Conservation (phyloP, 257 asterid genomes). For the Scutellaria barbata region DNA sequence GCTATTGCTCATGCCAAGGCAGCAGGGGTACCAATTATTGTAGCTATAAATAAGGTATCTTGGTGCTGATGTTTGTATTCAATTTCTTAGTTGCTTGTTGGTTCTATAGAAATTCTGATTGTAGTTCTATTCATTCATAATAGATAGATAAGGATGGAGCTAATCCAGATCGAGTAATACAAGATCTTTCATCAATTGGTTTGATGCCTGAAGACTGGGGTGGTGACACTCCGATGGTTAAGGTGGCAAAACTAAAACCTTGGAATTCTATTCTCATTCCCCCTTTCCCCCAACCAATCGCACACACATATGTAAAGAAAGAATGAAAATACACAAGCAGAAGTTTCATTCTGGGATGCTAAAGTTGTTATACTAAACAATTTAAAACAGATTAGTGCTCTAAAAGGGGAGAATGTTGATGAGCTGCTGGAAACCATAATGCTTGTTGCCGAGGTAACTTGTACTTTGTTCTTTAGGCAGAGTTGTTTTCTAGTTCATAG, state of each 20-base stretch:
- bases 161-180: conserved; percentile 87
- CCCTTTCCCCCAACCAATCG: background rate
- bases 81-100: conserved; percentile 25
- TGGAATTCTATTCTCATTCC: conserved; percentile 11
- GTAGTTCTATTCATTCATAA: conserved; percentile 35
- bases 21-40: conserved; percentile 87
- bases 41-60: conserved; percentile 91
- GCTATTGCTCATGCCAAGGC: conserved; percentile 99
- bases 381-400: conserved; percentile 86
- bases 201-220: conserved; percentile 99
- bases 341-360: conserved; percentile 33
- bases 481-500: conserved; percentile 5
- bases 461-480: conserved; percentile 16
- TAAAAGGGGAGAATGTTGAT: conserved; percentile 92
- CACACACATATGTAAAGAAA: background rate
- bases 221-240: conserved; percentile 88
- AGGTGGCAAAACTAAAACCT: conserved; percentile 58
- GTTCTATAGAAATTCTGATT: conserved; percentile 28
- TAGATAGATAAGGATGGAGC: conserved; percentile 96
- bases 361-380: conserved; percentile 32
- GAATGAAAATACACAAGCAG: background rate
- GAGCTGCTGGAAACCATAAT: conserved; percentile 92
- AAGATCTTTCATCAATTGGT: conserved; percentile 86
- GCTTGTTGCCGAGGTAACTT: conserved; percentile 96
- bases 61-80: conserved; percentile 20